Base-by-base conservation (phyloP, 495 filamentous ascomycete genomes). In the Aspergillus funiculosus region DNA sequence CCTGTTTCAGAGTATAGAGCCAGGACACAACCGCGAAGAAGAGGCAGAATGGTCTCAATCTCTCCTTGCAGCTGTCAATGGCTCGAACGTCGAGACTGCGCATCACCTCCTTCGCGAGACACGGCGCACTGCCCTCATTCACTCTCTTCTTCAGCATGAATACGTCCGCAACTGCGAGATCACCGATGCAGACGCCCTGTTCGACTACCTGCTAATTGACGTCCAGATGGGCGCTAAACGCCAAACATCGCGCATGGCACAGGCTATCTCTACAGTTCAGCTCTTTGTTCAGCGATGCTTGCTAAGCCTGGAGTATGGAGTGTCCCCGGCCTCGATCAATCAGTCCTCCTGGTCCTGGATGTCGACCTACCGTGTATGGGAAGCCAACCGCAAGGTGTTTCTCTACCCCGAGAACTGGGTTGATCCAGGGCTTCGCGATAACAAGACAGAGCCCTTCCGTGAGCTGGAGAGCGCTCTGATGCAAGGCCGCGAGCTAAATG, bases 351-450 rank as follows among this genome's bases (percentile, higher is more conserved):
- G 58, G 59, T 44, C 56, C 5, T 61, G 50, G 40, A 58, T 60
- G 54, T n/a, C 45, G 29, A 26, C 31, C 18, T 56, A 66, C 32
- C 29, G 37, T 0, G 11, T 59, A 1, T 69, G 62, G 62, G 51
- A 61, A 43, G 19, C 10, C 7, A n/a, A 22, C 18, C 44, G 63
- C 1, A 60, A 63, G 49, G 53, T 64, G 1, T 65, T 67, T 36
- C 26, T 69, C 3, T 68, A 64, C 15, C 69, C 67, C 4, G 69
- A 73, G 46, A 68, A 65, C 43, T 72, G 55, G 56, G 13, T 69
- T 7, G 64, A 66, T 1, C 62, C 65, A 5, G 44, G 37, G 0
- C 53, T 72, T 1, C 57, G 68, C 7, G 65, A 71, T 28, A 52
- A 69, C 54, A 72, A 72, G 45, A 58, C 47, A 2, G 28, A 54